Percentiles rank a stretch among this genome's conserved stretches.
Evolutionary conservation across 306 rosid species (phyloP).

Genomic region (Ceratonia siliqua): DNA sequence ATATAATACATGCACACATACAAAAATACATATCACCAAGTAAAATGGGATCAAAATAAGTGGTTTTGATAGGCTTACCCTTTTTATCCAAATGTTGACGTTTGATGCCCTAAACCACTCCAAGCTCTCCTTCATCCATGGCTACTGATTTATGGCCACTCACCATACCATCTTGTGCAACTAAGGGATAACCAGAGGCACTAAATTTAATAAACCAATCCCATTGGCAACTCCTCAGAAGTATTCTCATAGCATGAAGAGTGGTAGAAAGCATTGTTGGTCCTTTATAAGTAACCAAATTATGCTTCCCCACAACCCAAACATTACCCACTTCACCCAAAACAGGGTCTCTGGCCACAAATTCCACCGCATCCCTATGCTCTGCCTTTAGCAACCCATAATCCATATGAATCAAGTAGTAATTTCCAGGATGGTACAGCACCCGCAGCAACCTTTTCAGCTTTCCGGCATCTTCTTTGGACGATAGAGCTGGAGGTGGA

Average conservation of each 20-base stretch:
- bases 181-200: constrained; percentile 87
- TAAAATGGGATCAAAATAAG: too few relatives aligned
- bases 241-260: constrained; percentile 79
- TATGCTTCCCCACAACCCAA: constrained; percentile 77
- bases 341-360: constrained; percentile 59
- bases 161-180: constrained; percentile 99
- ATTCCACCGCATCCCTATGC: constrained; percentile 53
- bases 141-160: constrained; percentile 61
- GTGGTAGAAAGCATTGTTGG: constrained; percentile 97
- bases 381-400: constrained; percentile 62
- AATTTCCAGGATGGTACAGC: constrained; percentile 81
- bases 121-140: too few relatives aligned
- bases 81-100: too few relatives aligned
- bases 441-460: constrained; percentile 66
- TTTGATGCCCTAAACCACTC: too few relatives aligned
- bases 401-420: constrained; percentile 83
- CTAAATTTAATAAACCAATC: constrained; percentile 96
- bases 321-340: constrained; percentile 73
- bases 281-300: constrained; percentile 87
- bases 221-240: constrained; percentile 67
- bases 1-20: too few relatives aligned
- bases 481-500: constrained; percentile 51
- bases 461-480: constrained; percentile 63
- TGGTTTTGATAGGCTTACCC: too few relatives aligned
- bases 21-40: too few relatives aligned